Conservation (phyloP, 2,329 filamentous ascomycete genomes). For the Phialophora macrospora region DNA sequence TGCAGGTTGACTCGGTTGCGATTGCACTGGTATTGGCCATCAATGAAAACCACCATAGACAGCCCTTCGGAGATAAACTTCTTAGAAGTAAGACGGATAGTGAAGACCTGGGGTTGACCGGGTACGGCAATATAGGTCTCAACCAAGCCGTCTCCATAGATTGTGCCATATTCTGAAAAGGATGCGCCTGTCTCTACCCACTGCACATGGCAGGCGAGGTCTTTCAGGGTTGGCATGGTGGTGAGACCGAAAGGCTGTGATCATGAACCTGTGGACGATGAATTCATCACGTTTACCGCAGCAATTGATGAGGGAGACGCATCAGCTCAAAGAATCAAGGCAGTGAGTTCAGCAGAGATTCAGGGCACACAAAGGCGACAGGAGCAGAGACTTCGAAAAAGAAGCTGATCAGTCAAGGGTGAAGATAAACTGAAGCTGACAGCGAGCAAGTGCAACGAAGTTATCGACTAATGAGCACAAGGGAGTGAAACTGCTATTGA, state of each 20-base stretch:
- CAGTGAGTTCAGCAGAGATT: neutral
- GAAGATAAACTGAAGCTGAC: neutral
- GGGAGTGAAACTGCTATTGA: neutral
- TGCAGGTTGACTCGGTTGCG: slow-evolving; percentile 55
- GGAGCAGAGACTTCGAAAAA: neutral
- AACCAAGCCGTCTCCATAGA: slow-evolving; percentile 58
- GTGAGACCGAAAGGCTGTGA: neutral
- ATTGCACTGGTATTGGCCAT: slow-evolving; percentile 63
- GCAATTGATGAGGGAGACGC: neutral
- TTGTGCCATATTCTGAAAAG: slow-evolving; percentile 57
- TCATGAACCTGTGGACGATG: neutral
- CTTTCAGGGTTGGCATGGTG: slow-evolving; percentile 60
- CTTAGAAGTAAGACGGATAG: slow-evolving; percentile 54
- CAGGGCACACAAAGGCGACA: neutral
- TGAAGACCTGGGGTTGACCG: slow-evolving; percentile 49
- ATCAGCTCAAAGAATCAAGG: neutral
- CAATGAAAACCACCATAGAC: slow-evolving; percentile 62
- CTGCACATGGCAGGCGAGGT: slow-evolving; percentile 59
- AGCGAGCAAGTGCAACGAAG: neutral
- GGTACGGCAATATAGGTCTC: slow-evolving; percentile 60
- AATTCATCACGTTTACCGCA: neutral
- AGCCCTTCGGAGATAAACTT: slow-evolving; percentile 60
- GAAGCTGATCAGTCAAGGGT: neutral
- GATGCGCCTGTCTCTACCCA: slow-evolving; percentile 49
- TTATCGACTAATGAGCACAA: neutral